Evolutionary conservation across 2,329 filamentous ascomycete species (phyloP).

Genomic region (Curvularia verruculosa): DNA sequence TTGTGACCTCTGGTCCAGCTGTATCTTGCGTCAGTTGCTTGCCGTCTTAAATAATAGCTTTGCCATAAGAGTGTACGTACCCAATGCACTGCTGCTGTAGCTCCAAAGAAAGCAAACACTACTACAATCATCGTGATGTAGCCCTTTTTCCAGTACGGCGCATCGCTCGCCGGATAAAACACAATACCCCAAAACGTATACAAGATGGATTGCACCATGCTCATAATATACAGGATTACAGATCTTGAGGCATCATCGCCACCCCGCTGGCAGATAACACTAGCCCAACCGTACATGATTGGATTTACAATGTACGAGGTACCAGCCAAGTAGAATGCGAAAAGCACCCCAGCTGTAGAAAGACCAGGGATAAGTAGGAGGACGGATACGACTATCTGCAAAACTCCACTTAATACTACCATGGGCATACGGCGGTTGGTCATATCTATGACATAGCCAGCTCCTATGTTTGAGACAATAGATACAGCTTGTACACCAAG

Average conservation of each 20-base stretch:
- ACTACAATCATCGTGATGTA: constrained; percentile 47
- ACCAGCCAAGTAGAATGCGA: constrained; percentile 49
- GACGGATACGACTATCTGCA: constrained; percentile 45
- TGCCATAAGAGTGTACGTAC: constrained; percentile 12
- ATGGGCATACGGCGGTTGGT: constrained; percentile 47
- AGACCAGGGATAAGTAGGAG: constrained; percentile 45
- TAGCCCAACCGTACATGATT: constrained; percentile 51
- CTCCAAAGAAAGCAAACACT: constrained; percentile 34
- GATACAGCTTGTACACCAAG: constrained; percentile 63
- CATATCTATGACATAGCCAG: constrained; percentile 48
- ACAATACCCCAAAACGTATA: constrained; percentile 57
- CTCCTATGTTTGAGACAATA: constrained; percentile 56
- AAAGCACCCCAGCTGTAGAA: constrained; percentile 43
- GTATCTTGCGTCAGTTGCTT: not conserved
- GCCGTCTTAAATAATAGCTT: not conserved
- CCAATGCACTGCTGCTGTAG: constrained; percentile 31
- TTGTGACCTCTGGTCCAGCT: constrained; percentile 11
- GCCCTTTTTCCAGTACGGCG: constrained; percentile 53
- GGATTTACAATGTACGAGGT: constrained; percentile 53
- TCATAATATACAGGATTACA: constrained; percentile 52
- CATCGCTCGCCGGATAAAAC: constrained; percentile 52
- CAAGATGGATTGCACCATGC: constrained; percentile 48
- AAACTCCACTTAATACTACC: constrained; percentile 39
- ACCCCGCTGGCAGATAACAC: constrained; percentile 45
- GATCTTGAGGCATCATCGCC: constrained; percentile 53